A percentile compares a stretch with the other conserved stretches of the same genome.
These are phyloP conservation scores for Isatis lusitanica DNA, from an alignment of 441 rosid genomes.

Conservation along the genomic window DNA sequence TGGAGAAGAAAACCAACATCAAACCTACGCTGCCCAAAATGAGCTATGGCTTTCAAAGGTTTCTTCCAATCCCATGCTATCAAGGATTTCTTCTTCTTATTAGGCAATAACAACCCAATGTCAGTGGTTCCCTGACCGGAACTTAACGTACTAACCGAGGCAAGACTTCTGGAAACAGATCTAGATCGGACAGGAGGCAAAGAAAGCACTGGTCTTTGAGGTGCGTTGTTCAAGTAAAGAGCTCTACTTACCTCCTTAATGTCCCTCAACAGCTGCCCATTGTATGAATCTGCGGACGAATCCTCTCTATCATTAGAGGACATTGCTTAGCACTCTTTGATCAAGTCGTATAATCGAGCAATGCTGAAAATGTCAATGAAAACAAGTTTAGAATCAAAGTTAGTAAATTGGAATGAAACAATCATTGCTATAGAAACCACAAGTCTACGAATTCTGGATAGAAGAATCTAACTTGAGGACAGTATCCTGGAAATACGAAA, in stretches of 20 bases:
- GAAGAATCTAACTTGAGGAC: not conserved
- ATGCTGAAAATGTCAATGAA: conserved; percentile 14
- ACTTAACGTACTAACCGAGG: conserved; percentile 32
- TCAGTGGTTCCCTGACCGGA: conserved; percentile 24
- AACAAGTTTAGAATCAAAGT: not conserved
- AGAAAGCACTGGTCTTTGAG: conserved; percentile 46
- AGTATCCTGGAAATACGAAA: not conserved
- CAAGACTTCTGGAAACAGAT: conserved; percentile 46
- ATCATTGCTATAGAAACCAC: not conserved
- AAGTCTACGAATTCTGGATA: not conserved
- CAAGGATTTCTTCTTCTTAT: conserved; percentile 48
- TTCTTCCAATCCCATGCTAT: conserved; percentile 80
- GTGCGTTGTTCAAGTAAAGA: conserved; percentile 50
- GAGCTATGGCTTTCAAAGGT: conserved; percentile 67
- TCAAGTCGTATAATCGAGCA: conserved; percentile 13
- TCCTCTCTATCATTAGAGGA: conserved; percentile 36
- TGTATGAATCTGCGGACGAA: conserved; percentile 39
- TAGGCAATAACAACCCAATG: conserved; percentile 18
- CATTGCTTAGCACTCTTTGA: conserved; percentile 34
- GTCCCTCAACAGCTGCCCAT: conserved; percentile 61
- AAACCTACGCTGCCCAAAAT: conserved; percentile 55
- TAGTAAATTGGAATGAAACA: not conserved
- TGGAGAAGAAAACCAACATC: conserved; percentile 69
- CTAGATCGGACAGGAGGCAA: conserved; percentile 43
- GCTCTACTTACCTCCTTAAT: conserved; percentile 79